A percentile compares a stretch with the other conserved stretches of the same genome.
These are phyloP conservation scores for Podaxis pistillaris DNA, from an alignment of 768 basidiomycete species.

Conservation along the genomic window DNA sequence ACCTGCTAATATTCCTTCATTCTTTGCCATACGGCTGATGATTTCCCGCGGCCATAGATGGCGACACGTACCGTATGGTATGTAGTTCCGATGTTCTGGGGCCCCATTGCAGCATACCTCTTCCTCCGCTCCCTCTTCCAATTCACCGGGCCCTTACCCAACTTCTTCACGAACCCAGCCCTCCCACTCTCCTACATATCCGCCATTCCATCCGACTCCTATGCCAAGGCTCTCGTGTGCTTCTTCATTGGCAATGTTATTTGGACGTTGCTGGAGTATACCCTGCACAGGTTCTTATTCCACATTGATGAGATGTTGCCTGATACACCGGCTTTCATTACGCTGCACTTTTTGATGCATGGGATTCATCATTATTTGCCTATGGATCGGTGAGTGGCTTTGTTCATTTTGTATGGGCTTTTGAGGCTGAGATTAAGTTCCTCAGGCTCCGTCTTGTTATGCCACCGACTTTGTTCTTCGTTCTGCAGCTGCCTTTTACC, in stretches of 20 bases:
- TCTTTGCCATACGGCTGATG: neutral
- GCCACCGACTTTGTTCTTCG: slow-evolving; percentile 84
- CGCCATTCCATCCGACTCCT: slow-evolving; percentile 47
- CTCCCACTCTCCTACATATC: slow-evolving; percentile 51
- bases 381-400: slow-evolving; percentile 75
- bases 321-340: slow-evolving; percentile 75
- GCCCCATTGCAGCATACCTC: slow-evolving; percentile 80
- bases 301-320: slow-evolving; percentile 89
- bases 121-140: slow-evolving; percentile 80
- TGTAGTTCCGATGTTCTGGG: slow-evolving; percentile 89
- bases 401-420: neutral
- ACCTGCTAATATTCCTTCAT: slow-evolving; percentile 18
- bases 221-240: slow-evolving; percentile 57
- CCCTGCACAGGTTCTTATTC: slow-evolving; percentile 94
- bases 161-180: slow-evolving; percentile 54
- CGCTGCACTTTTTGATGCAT: slow-evolving; percentile 89
- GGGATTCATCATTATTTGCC: slow-evolving; percentile 98
- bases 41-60: slow-evolving; percentile 39
- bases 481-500: slow-evolving; percentile 84
- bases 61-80: slow-evolving; percentile 91
- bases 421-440: neutral
- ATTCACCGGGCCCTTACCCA: slow-evolving; percentile 70
- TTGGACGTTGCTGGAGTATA: slow-evolving; percentile 95
- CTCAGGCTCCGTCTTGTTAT: slow-evolving; percentile 88
- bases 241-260: slow-evolving; percentile 85